Percentiles rank a stretch among this genome's conserved stretches.
phyloP scores from a whole-genome alignment of 129 eudicot species.

The Helianthus annuus region DNA sequence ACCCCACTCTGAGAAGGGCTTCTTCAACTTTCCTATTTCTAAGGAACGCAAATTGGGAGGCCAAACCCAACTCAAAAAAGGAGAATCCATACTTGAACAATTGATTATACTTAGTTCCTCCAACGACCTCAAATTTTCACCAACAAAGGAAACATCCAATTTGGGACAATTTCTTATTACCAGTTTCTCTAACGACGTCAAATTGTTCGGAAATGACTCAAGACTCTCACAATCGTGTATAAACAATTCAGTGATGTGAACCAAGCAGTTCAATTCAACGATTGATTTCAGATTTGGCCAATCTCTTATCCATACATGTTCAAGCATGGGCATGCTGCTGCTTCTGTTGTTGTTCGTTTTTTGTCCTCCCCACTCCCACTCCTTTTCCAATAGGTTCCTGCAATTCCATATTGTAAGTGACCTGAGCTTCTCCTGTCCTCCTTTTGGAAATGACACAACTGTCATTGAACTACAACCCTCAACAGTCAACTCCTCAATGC shows the following conservation, averaged over 20 bases:
- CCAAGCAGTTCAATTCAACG: neutral
- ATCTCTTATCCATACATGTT: neutral
- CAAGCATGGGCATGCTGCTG: neutral
- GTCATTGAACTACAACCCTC: neutral
- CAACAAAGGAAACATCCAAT: too few species aligned
- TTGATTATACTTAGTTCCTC: too few species aligned
- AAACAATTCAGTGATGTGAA: neutral
- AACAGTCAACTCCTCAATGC: neutral
- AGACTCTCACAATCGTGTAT: neutral
- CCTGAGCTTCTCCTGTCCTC: neutral
- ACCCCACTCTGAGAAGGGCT: neutral
- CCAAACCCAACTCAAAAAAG: neutral
- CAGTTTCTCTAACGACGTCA: neutral
- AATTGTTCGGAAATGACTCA: neutral
- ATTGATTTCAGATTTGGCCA: neutral
- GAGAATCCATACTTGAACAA: too few species aligned
- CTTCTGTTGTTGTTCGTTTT: neutral
- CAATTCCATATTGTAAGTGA: neutral
- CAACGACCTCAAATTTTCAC: too few species aligned
- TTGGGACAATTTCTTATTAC: neutral
- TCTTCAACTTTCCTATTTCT: neutral
- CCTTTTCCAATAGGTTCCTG: neutral
- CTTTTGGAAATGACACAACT: neutral
- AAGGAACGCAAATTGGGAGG: neutral
- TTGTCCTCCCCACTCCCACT: neutral